Evolutionary conservation across 2,329 filamentous ascomycete genomes (phyloP), one percentile per base, ranked within the genome.

Genomic region (Hypoxylon rubiginosum): DNA sequence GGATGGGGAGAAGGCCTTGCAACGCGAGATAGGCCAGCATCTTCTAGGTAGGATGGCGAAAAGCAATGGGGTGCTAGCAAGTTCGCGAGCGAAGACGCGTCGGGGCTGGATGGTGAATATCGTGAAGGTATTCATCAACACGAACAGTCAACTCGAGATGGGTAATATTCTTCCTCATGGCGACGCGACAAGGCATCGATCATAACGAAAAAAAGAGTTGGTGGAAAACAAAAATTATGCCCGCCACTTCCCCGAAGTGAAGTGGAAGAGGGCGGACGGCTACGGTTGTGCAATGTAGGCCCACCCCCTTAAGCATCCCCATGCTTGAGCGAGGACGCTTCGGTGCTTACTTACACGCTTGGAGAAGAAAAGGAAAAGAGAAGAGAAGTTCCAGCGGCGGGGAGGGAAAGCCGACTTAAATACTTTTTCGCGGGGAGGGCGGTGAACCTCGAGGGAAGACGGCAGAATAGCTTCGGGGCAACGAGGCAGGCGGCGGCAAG

Each of bases 241-340:
- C 41, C 41, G 60, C 73, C 64, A 67, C 72, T 64, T 74, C 72
- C 68, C 71, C 76, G 64, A 73, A 73, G 76, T 75, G 73, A 70
- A 75, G 66, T 74, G 65, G 71, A 77, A 73, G 62, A 71, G 70
- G 75, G 73, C 81, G 78, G 81, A 80, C 82, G 74, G 15, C 84
- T 83, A 79, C 84, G 83, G 72, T 2, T 85, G 84, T 86, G 84
- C 84, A 86, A 86, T 86, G 84, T 81, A 85, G 84, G 82, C 79
- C 81, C 83, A 78, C 70, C 75, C 72, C 55, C 63, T 71, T 72
- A 60, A 62, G 41, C 50, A 19, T 58, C 66, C 51, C 50, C 41
- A 73, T 75, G 70, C 73, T 62, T 78, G 77, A 78, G 66, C 76
- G 60, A 57, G 50, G 58, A 32, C 26, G 11, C 43, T 64, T 65